These are phyloP conservation scores for Simmondsia chinensis DNA, from an alignment of 148 eudicot species.

Conservation along the genomic window DNA sequence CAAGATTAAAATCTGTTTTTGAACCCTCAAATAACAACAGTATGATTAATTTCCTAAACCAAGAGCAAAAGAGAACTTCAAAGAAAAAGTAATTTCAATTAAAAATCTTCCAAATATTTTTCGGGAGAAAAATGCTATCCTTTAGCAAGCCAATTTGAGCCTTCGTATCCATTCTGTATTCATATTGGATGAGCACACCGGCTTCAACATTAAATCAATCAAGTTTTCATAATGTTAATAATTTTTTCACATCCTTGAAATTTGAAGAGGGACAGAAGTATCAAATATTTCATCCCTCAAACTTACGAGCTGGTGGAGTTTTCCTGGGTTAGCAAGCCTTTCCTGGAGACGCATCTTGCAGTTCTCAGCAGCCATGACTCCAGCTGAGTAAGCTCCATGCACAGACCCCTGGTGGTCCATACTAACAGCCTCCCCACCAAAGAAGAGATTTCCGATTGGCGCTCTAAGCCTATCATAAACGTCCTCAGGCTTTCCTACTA, in stretches of 20 bases:
- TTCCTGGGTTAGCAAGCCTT: conserved; percentile 42
- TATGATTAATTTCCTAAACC: too few species aligned
- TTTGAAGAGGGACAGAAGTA: conserved; percentile 66
- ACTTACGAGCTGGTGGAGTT: conserved; percentile 33
- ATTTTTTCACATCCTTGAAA: conserved; percentile 64
- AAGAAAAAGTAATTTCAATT: too few species aligned
- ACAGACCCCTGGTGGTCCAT: conserved; percentile 92
- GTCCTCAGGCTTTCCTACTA: conserved; percentile 77
- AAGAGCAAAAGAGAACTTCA: too few species aligned
- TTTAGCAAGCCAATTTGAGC: too few species aligned
- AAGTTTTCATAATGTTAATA: neutral
- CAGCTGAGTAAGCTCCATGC: conserved; percentile 90
- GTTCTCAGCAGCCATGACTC: conserved; percentile 72
- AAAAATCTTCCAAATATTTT: too few species aligned
- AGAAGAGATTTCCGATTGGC: conserved; percentile 84
- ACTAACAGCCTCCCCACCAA: conserved; percentile 95
- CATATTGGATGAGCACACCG: too few species aligned
- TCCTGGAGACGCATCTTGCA: conserved; percentile 56
- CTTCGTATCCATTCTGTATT: too few species aligned
- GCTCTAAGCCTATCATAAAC: conserved; percentile 81
- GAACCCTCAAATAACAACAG: too few species aligned
- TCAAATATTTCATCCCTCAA: conserved; percentile 43
- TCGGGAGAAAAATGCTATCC: too few species aligned
- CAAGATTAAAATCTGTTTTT: too few species aligned
- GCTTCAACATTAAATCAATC: too few species aligned